Percentiles rank a stretch among this genome's conserved stretches.
Evolutionary conservation across 495 filamentous ascomycete species (phyloP).

Genomic region (Cenococcum geophilum): DNA sequence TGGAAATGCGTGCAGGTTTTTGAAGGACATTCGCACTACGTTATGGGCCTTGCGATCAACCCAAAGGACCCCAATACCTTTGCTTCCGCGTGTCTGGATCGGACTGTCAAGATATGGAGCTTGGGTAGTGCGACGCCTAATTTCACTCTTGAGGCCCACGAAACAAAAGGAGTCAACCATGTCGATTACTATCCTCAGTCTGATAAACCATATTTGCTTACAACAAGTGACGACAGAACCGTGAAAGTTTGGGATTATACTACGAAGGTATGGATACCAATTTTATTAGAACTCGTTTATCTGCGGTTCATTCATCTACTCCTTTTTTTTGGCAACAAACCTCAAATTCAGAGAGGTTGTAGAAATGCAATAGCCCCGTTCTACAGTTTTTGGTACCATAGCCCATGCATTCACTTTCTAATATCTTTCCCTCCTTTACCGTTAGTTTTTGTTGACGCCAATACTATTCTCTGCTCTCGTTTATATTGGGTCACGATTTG

Average conservation of each 20-base stretch:
- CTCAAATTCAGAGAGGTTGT: no score
- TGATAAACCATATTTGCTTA: conserved; percentile 95
- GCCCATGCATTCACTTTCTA: no score
- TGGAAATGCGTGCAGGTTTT: conserved; percentile 99
- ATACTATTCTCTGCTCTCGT: neutral
- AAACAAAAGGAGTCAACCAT: conserved; percentile 96
- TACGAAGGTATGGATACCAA: neutral
- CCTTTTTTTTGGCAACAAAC: no score
- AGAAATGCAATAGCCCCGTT: no score
- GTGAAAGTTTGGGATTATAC: conserved; percentile 92
- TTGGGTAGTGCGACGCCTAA: conserved; percentile 84
- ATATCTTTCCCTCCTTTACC: no score
- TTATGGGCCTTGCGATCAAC: conserved; percentile 99
- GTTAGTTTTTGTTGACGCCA: no score
- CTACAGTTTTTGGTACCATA: no score
- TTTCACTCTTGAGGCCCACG: conserved; percentile 93
- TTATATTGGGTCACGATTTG: conserved; percentile 61
- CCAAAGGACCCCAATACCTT: conserved; percentile 99
- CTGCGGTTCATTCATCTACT: no score
- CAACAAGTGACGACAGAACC: conserved; percentile 80
- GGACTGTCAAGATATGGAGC: conserved; percentile 98
- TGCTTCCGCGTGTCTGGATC: conserved; percentile 90
- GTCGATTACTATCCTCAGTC: conserved; percentile 96
- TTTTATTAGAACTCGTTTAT: no score
- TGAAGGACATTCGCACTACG: conserved; percentile 96